These are phyloP conservation scores for Lentinus polychrous DNA, from an alignment of 1,284 basidiomycete genomes.

Conservation along the genomic window DNA sequence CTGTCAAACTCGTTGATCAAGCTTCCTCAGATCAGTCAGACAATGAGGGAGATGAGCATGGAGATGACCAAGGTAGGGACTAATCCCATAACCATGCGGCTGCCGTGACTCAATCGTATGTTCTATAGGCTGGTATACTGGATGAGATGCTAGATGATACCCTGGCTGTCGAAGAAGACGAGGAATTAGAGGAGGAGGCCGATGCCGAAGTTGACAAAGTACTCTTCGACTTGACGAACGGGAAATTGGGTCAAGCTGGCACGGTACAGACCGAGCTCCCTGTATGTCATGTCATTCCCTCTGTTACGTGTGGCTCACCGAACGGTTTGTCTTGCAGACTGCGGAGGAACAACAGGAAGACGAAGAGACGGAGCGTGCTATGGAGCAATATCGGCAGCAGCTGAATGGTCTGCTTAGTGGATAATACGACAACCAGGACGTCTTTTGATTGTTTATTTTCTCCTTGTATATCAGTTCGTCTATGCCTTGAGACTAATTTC, in stretches of 20 bases:
- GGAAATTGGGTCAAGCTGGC: conserved; percentile 85
- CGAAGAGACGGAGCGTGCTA: conserved; percentile 75
- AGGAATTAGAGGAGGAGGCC: conserved; percentile 94
- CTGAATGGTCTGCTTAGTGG: conserved; percentile 79
- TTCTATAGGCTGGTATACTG: conserved; percentile 77
- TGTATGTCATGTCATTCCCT: conserved; percentile 45
- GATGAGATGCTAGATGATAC: conserved; percentile 92
- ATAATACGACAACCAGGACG: conserved; percentile 22
- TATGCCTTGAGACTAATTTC: background rate
- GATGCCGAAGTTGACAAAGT: conserved; percentile 98
- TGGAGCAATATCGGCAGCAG: conserved; percentile 84
- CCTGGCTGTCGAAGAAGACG: conserved; percentile 84
- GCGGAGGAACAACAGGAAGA: conserved; percentile 61
- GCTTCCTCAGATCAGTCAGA: conserved; percentile 86
- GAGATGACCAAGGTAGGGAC: conserved; percentile 91
- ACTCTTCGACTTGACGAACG: conserved; percentile 91
- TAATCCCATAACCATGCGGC: background rate
- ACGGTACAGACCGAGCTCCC: conserved; percentile 71
- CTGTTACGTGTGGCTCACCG: background rate
- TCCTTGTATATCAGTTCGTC: background rate
- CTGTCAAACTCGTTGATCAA: conserved; percentile 89
- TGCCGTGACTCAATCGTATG: background rate
- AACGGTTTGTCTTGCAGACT: conserved; percentile 27
- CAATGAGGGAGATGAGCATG: conserved; percentile 97
- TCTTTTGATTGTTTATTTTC: background rate